phyloP scores from a whole-genome alignment of 768 basidiomycete genomes.

The Chalciporus pseudorubinellus region DNA sequence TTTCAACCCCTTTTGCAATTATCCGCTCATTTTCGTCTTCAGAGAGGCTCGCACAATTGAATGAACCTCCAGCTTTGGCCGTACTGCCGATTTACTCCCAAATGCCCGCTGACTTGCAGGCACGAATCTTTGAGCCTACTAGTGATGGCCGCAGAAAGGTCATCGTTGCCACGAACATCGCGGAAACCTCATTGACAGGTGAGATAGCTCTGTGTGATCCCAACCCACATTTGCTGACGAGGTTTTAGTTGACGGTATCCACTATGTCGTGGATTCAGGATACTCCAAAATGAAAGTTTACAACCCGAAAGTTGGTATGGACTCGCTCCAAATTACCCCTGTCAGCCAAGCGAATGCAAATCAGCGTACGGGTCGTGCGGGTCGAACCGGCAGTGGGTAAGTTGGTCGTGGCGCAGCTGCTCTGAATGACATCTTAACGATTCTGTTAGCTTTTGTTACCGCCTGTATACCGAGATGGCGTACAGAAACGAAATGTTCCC shows the following conservation, averaged over 20 bases:
- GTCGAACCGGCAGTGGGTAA: slow-evolving; percentile 92
- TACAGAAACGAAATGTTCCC: slow-evolving; percentile 94
- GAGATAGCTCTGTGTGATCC: slow-evolving; percentile 7
- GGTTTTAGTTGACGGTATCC: slow-evolving; percentile 85
- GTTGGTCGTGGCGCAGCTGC: slow-evolving; percentile 23
- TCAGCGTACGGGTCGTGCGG: slow-evolving; percentile 95
- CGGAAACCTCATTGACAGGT: slow-evolving; percentile 96
- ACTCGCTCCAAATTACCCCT: slow-evolving; percentile 97
- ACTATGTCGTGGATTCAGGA: slow-evolving; percentile 95
- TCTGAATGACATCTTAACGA: not conserved
- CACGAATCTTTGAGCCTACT: slow-evolving; percentile 95
- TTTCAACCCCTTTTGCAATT: not conserved
- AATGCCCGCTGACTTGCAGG: slow-evolving; percentile 98
- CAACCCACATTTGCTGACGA: slow-evolving; percentile 6
- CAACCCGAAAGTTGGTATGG: slow-evolving; percentile 99
- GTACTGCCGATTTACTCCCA: slow-evolving; percentile 99
- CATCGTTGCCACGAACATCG: slow-evolving; percentile 98
- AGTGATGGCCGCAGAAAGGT: slow-evolving; percentile 96
- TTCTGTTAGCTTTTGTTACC: slow-evolving; percentile 79
- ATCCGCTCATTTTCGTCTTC: slow-evolving; percentile 3
- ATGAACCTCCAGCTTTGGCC: slow-evolving; percentile 82
- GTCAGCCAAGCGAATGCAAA: slow-evolving; percentile 99
- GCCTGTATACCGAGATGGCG: slow-evolving; percentile 95
- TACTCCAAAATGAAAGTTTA: slow-evolving; percentile 99
- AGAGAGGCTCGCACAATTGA: slow-evolving; percentile 92